Evolutionary conservation across 2,329 filamentous ascomycete genomes (phyloP).

Genomic region (Nannizzia gypsea): DNA sequence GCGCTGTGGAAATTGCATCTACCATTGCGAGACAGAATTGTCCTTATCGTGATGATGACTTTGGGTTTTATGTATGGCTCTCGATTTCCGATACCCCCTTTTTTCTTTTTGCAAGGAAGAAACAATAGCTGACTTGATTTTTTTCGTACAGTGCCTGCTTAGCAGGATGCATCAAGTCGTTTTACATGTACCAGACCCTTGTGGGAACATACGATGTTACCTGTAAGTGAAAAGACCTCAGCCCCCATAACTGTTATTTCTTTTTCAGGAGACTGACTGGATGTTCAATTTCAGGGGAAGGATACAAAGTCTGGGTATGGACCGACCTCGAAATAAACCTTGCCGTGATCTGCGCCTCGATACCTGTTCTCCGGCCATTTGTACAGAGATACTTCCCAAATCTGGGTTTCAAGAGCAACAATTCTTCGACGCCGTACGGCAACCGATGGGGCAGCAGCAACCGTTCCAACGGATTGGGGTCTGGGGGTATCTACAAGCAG

Average conservation of each 20-base stretch:
- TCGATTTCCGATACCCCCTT: too few species aligned
- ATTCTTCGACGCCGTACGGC: background rate
- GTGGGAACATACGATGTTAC: slow-evolving; percentile 13
- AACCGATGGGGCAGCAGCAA: background rate
- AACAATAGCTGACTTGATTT: too few species aligned
- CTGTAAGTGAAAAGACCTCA: slow-evolving; percentile 8
- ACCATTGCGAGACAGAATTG: slow-evolving; percentile 11
- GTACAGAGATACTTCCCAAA: slow-evolving; percentile 11
- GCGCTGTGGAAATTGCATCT: slow-evolving; percentile 13
- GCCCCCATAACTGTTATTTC: background rate
- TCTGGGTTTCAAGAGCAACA: slow-evolving; percentile 4
- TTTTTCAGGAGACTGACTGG: background rate
- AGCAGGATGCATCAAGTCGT: slow-evolving; percentile 11
- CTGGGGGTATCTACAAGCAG: slow-evolving; percentile 8
- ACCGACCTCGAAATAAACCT: slow-evolving; percentile 16
- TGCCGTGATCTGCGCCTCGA: slow-evolving; percentile 17
- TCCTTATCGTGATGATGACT: slow-evolving; percentile 14
- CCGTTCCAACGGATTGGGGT: background rate
- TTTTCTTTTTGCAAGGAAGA: too few species aligned
- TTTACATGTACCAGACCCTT: slow-evolving; percentile 11
- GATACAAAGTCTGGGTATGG: slow-evolving; percentile 17
- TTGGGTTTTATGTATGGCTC: slow-evolving; percentile 14
- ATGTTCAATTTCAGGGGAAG: slow-evolving; percentile 10
- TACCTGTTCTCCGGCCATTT: slow-evolving; percentile 15
- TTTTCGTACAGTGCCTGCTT: slow-evolving; percentile 10